phyloP scores from a whole-genome alignment of 352 stramenopile species.

The Blastocystis hominis region DNA sequence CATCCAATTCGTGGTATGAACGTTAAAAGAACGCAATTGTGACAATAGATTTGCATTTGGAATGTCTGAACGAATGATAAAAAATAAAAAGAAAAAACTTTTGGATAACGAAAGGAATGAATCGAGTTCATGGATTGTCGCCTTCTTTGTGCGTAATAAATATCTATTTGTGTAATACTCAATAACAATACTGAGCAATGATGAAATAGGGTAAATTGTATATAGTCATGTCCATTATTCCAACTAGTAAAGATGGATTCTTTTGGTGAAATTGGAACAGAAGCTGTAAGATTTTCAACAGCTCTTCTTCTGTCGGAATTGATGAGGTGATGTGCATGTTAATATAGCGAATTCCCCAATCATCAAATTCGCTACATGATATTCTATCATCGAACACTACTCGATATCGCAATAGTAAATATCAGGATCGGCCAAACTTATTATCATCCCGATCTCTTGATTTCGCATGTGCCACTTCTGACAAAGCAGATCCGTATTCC shows the following conservation, averaged over 20 bases:
- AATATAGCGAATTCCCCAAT: slow-evolving; percentile 32
- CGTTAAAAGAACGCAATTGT: neutral
- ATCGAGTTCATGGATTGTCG: neutral
- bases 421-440: slow-evolving; percentile 4
- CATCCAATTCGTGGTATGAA: neutral
- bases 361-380: slow-evolving; percentile 36
- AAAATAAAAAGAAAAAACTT: neutral
- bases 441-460: slow-evolving; percentile 22
- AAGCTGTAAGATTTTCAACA: neutral
- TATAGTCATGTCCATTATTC: slow-evolving; percentile 25
- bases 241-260: neutral
- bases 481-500: slow-evolving; percentile 18
- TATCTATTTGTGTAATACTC: neutral
- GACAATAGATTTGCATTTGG: neutral
- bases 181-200: neutral
- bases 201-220: slow-evolving; percentile 2
- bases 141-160: neutral
- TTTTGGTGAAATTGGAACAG: slow-evolving; percentile 37
- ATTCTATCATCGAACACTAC: neutral
- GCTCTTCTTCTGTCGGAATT: slow-evolving; percentile 22
- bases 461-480: slow-evolving; percentile 34
- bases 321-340: neutral
- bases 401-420: slow-evolving; percentile 41
- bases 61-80: neutral
- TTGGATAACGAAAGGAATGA: neutral